Evolutionary conservation across 164 flowering plant genomes (phyloP), one percentile per base, ranked within the genome.

Genomic region (Kalanchoe fedtschenkoi): DNA sequence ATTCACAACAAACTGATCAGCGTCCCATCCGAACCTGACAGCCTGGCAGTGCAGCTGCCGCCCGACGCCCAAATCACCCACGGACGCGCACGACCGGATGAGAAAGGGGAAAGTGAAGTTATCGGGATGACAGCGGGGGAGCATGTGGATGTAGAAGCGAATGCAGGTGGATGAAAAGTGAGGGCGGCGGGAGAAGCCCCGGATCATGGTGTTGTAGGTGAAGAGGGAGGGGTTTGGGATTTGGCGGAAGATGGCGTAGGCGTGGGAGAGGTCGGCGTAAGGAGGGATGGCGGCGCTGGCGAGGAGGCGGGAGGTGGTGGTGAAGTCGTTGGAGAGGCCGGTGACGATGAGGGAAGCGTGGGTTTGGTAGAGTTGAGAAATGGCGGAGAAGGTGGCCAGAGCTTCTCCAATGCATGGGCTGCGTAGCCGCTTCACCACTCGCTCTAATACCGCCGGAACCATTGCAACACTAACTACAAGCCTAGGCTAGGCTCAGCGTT

Each of bases 141-240:
- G 70, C 64, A 71, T 70, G 38, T 24, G 74, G 60, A 22, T 11
- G 76, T 80, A 60, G 74, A 30, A 29, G 17, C 41, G 56, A 78
- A 59, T n/a, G 78, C 74, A 16, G 67, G 62, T 13, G 63, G 63
- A 21, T 77, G 79, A 43, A 34, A 66, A 64, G 58, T 53, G 34
- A 7, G 69, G 62, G 9, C 64, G 54, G 16, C 76, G 78, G 34
- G 32, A 69, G 65, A 58, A 57, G 32, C 76, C 78, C 30, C 77
- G 65, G 65, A 82, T 70, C 69, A 80, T 43, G 29, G 79, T 75
- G 62, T 82, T 82, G 56, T 74, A 70, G 11, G 75, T 82, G 51
- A 76, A 70, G 24, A 76, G 75, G 33, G 64, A 80, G 9, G 65
- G 29, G 39, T 69, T 65, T 1, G 62, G 66, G 3, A 34, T 29